phyloP scores from a whole-genome alignment of 305 asterid species.

The Stenogyne calaminthoides region DNA sequence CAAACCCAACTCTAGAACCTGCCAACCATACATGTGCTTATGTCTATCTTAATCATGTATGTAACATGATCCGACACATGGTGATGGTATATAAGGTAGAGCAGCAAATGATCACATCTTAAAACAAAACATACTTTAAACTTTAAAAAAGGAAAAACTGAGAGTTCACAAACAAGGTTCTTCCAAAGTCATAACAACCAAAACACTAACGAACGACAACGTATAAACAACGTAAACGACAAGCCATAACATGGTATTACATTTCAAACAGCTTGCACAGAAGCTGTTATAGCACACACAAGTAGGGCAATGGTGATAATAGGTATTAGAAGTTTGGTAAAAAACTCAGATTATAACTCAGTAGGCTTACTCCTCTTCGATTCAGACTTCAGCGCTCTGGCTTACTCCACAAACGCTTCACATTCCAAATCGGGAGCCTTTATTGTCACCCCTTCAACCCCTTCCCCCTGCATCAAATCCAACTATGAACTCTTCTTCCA shows the following conservation, averaged over 20 bases:
- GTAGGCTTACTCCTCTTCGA: conserved; percentile 58
- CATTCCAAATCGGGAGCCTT: conserved; percentile 72
- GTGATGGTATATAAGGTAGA: too few relatives aligned
- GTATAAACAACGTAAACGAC: background rate
- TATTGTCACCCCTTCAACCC: conserved; percentile 53
- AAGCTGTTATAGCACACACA: conserved; percentile 11
- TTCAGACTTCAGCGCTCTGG: conserved; percentile 81
- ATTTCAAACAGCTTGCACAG: background rate
- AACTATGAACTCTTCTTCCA: conserved; percentile 65
- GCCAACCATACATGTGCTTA: too few relatives aligned
- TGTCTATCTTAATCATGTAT: too few relatives aligned
- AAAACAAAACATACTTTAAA: background rate
- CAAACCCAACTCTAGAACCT: too few relatives aligned
- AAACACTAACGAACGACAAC: conserved; percentile 14
- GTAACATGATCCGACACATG: too few relatives aligned
- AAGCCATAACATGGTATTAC: conserved; percentile 14
- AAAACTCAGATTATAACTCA: background rate
- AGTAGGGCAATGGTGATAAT: background rate
- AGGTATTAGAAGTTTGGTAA: background rate
- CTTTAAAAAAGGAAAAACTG: background rate
- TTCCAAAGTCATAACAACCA: conserved; percentile 3
- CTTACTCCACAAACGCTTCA: conserved; percentile 78
- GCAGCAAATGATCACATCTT: background rate
- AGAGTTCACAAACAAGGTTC: background rate
- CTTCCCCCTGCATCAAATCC: conserved; percentile 68